Evolutionary conservation across 139 green algal genomes (phyloP).

Genomic region (Zygnema circumcarinatum): DNA sequence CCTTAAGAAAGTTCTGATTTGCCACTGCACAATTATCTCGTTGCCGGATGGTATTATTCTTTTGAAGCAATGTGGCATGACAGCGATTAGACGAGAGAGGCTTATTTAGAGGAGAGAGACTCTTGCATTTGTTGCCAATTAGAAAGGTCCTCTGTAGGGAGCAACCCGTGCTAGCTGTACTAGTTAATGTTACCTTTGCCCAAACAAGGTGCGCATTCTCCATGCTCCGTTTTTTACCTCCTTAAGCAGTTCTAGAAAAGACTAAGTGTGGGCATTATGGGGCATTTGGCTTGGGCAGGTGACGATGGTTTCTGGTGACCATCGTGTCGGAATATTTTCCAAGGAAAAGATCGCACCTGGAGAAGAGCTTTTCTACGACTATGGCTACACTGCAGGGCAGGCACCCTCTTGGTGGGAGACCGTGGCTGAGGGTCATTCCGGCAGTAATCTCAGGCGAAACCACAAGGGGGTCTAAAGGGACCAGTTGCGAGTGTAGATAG

Average conservation of each 20-base stretch:
- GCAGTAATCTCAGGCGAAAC: neutral
- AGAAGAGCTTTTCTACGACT: constrained; percentile 81
- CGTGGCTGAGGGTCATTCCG: neutral
- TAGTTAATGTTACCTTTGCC: too few species aligned
- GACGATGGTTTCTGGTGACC: constrained; percentile 79
- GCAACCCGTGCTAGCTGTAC: neutral
- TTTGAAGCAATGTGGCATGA: neutral
- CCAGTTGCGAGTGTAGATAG: neutral
- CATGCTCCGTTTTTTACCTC: too few species aligned
- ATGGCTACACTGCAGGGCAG: constrained; percentile 61
- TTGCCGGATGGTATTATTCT: too few species aligned
- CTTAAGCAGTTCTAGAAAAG: too few species aligned
- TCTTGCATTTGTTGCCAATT: too few species aligned
- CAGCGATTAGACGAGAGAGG: too few species aligned
- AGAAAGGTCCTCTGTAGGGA: neutral
- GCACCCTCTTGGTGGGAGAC: constrained; percentile 33
- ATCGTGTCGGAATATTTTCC: constrained; percentile 83
- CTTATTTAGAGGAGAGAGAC: too few species aligned
- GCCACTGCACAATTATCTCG: neutral
- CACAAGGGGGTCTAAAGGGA: neutral
- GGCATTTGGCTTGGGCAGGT: constrained; percentile 38
- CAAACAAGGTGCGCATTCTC: too few species aligned
- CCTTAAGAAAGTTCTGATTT: neutral
- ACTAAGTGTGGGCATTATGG: too few species aligned
- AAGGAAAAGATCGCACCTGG: constrained; percentile 67